Evolutionary conservation across 306 rosid species (phyloP).

Genomic region (Carpinus fangiana): DNA sequence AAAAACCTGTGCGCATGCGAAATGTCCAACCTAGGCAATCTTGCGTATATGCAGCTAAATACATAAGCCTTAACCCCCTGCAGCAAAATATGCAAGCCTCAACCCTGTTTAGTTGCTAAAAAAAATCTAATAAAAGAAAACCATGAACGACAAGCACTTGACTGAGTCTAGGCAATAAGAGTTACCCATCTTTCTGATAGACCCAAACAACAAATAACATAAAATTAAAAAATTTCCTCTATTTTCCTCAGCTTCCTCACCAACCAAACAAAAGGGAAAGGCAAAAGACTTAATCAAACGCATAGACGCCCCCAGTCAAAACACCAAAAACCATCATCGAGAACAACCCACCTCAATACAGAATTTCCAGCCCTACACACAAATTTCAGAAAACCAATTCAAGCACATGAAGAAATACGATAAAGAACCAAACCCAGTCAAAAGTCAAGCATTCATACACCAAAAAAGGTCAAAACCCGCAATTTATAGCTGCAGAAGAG

Average conservation of each 20-base stretch:
- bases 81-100: not conserved
- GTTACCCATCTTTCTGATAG: not conserved
- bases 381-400: not conserved
- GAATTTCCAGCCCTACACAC: not conserved
- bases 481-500: conserved; percentile 14
- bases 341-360: conserved; percentile 6
- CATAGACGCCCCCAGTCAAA: not conserved
- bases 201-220: conserved; percentile 11
- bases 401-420: not conserved
- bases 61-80: not conserved
- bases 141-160: not conserved
- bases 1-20: not conserved
- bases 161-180: not conserved
- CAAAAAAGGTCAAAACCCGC: not conserved
- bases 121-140: not conserved
- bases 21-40: not conserved
- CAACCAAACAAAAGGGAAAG: conserved; percentile 26
- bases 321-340: conserved; percentile 22
- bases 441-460: conserved; percentile 28
- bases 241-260: conserved; percentile 10
- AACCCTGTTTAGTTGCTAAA: not conserved
- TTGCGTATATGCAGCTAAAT: not conserved
- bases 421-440: not conserved
- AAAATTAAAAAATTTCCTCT: not conserved
- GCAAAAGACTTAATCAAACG: not conserved